These are phyloP conservation scores for Yamadazyma taylorii DNA, from an alignment of 1,139 yeast genomes.

Conservation along the genomic window DNA sequence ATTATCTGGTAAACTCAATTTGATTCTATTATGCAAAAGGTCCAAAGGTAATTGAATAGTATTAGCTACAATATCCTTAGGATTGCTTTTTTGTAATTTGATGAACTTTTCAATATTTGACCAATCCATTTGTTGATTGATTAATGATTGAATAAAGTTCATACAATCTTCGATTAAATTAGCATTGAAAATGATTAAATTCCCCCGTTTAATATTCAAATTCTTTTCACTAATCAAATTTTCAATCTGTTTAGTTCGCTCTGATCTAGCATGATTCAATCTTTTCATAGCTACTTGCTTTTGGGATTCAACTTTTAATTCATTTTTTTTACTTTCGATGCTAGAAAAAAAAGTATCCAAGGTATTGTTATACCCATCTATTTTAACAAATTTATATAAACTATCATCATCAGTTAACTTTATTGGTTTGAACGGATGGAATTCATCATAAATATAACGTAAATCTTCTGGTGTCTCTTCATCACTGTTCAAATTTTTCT, in stretches of 20 bases:
- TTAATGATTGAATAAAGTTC: slow-evolving; percentile 59
- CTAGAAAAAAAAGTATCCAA: slow-evolving; percentile 84
- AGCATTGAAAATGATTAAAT: slow-evolving; percentile 68
- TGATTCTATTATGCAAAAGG: slow-evolving; percentile 66
- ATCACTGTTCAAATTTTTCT: slow-evolving; percentile 50
- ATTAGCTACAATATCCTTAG: slow-evolving; percentile 61
- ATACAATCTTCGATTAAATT: slow-evolving; percentile 73
- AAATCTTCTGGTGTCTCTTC: slow-evolving; percentile 35
- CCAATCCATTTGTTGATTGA: slow-evolving; percentile 96
- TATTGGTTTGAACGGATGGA: slow-evolving; percentile 78
- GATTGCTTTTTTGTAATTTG: slow-evolving; percentile 61
- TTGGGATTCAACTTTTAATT: slow-evolving; percentile 59
- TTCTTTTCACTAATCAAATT: slow-evolving; percentile 66
- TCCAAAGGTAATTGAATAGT: slow-evolving; percentile 69
- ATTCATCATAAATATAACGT: slow-evolving; percentile 70
- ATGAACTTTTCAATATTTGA: slow-evolving; percentile 78
- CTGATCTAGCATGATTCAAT: slow-evolving; percentile 70
- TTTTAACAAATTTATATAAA: slow-evolving; percentile 32
- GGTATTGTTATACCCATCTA: slow-evolving; percentile 73
- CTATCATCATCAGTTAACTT: slow-evolving; percentile 31
- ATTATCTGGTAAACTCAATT: slow-evolving; percentile 54
- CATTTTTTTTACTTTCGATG: slow-evolving; percentile 74
- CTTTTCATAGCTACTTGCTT: slow-evolving; percentile 74
- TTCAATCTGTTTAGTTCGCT: slow-evolving; percentile 70
- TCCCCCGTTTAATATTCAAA: slow-evolving; percentile 67